Evolutionary conservation across 2,329 filamentous ascomycete genomes (phyloP).

Genomic region (Colletotrichum liriopes): DNA sequence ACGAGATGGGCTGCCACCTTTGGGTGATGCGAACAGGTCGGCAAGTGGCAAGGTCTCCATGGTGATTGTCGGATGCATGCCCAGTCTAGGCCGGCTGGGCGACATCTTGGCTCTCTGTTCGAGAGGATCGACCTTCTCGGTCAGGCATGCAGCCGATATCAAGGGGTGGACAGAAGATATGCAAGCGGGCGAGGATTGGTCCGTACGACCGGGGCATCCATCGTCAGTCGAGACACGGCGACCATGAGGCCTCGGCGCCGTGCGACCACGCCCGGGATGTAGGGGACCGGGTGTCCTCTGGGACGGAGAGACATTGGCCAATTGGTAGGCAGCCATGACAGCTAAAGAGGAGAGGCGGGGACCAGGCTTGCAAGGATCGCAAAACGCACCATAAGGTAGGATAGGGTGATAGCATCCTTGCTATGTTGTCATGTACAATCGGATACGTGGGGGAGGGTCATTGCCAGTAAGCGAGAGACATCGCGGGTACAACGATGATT

Average conservation of each 20-base stretch:
- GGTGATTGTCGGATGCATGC: slow-evolving; percentile 24
- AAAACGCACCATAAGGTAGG: not conserved
- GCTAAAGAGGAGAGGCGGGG: slow-evolving; percentile 7
- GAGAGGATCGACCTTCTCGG: slow-evolving; percentile 42
- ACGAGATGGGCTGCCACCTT: slow-evolving; percentile 7
- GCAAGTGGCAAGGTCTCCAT: slow-evolving; percentile 36
- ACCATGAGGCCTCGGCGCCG: slow-evolving; percentile 22
- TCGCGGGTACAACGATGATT: slow-evolving; percentile 1
- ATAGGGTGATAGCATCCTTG: slow-evolving; percentile 17
- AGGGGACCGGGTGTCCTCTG: not conserved
- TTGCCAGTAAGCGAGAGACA: not conserved
- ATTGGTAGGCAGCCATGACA: not conserved
- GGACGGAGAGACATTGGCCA: slow-evolving; percentile 5
- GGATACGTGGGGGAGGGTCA: slow-evolving; percentile 26
- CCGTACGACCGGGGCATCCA: not conserved
- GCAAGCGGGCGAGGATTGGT: slow-evolving; percentile 34
- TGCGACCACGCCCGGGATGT: slow-evolving; percentile 4
- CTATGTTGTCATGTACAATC: slow-evolving; percentile 13
- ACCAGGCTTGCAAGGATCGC: not conserved
- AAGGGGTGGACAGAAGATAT: slow-evolving; percentile 35
- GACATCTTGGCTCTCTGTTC: slow-evolving; percentile 29
- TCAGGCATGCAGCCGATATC: slow-evolving; percentile 40
- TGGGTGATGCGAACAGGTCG: slow-evolving; percentile 1
- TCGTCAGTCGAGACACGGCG: slow-evolving; percentile 23
- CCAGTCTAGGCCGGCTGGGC: slow-evolving; percentile 36